phyloP scores from a whole-genome alignment of 1,284 basidiomycete genomes.

The Fomitopsis betulina region DNA sequence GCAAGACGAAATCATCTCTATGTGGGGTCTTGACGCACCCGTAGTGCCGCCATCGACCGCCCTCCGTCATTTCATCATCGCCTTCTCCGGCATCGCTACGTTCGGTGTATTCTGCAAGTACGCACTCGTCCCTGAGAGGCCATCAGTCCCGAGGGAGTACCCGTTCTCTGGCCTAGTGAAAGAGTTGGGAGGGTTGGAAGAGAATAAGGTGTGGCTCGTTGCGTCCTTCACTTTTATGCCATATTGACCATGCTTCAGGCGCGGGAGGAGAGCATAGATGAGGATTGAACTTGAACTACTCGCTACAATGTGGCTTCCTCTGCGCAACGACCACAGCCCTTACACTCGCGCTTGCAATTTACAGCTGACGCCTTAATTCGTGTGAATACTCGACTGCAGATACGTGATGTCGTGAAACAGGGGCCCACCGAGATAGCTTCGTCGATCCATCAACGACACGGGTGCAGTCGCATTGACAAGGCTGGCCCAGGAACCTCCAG shows the following conservation, averaged over 20 bases:
- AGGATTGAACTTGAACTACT: constrained; percentile 13
- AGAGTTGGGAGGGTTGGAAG: constrained; percentile 71
- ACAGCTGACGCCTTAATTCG: too few species aligned
- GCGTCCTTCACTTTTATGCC: background rate
- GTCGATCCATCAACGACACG: too few species aligned
- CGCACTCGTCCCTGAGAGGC: constrained; percentile 49
- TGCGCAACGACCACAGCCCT: background rate
- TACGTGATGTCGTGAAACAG: too few species aligned
- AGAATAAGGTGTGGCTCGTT: constrained; percentile 56
- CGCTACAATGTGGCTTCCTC: background rate
- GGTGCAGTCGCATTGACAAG: too few species aligned
- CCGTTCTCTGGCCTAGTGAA: constrained; percentile 67
- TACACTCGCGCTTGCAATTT: too few species aligned
- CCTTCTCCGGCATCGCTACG: constrained; percentile 52
- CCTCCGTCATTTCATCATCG: constrained; percentile 59
- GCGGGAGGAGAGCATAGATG: constrained; percentile 19
- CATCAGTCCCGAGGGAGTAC: constrained; percentile 64
- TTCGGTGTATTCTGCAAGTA: constrained; percentile 55
- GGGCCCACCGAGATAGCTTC: too few species aligned
- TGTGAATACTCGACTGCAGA: too few species aligned
- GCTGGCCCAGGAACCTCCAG: too few species aligned
- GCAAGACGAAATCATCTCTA: constrained; percentile 77
- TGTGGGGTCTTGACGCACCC: constrained; percentile 86
- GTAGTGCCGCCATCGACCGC: constrained; percentile 52
- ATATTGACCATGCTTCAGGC: constrained; percentile 9